Conservation (phyloP, 2,329 filamentous ascomycete genomes). For the Colletotrichum limetticola region DNA sequence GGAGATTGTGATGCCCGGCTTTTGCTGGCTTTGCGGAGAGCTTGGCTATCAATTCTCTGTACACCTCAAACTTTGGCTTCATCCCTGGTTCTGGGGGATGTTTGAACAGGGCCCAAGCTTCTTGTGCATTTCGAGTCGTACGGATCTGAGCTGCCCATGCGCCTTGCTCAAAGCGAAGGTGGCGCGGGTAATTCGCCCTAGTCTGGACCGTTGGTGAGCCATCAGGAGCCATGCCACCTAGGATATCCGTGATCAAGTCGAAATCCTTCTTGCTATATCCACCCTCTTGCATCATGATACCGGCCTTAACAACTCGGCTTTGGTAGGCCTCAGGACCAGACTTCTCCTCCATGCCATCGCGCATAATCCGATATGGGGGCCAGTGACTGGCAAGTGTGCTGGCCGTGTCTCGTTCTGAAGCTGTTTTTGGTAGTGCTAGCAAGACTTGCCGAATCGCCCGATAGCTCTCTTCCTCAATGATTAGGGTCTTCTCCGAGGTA, state of each 20-base stretch:
- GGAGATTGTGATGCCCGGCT: slow-evolving; percentile 32
- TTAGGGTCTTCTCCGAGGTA: slow-evolving; percentile 56
- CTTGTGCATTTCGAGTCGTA: slow-evolving; percentile 69
- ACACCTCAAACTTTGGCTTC: slow-evolving; percentile 56
- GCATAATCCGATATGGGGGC: slow-evolving; percentile 69
- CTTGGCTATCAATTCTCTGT: slow-evolving; percentile 70
- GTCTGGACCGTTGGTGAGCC: slow-evolving; percentile 68
- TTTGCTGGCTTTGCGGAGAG: slow-evolving; percentile 51
- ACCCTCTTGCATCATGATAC: slow-evolving; percentile 64
- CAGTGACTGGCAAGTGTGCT: slow-evolving; percentile 62
- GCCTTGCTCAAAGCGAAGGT: slow-evolving; percentile 18
- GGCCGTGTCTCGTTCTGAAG: slow-evolving; percentile 59
- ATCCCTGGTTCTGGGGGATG: slow-evolving; percentile 46
- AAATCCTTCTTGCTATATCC: slow-evolving; percentile 60
- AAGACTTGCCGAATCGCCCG: slow-evolving; percentile 65
- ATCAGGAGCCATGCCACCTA: slow-evolving; percentile 63
- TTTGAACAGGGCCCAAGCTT: slow-evolving; percentile 67
- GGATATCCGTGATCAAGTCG: slow-evolving; percentile 61
- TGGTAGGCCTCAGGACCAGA: slow-evolving; percentile 61
- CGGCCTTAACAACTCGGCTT: slow-evolving; percentile 63
- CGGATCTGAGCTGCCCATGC: slow-evolving; percentile 67
- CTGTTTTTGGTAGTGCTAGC: slow-evolving; percentile 63
- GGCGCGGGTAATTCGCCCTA: slow-evolving; percentile 15
- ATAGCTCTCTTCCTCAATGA: slow-evolving; percentile 64
- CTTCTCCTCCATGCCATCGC: slow-evolving; percentile 69